Base-by-base conservation (phyloP, 805 yeast genomes). In the Ogataea wickerhamii region DNA sequence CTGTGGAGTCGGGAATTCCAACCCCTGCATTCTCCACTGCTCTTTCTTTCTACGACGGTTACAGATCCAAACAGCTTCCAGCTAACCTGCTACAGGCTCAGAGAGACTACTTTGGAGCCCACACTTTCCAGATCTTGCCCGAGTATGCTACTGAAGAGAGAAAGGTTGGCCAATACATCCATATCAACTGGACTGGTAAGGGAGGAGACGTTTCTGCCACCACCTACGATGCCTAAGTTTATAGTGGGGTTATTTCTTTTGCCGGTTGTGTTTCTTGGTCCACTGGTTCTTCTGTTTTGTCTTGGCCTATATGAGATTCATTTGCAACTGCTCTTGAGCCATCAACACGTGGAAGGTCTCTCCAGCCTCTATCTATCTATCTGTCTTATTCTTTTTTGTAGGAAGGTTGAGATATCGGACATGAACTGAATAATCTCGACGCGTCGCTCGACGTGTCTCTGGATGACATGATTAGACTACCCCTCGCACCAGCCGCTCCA, bases 101-200 rank as follows among this genome's bases (percentile, higher is more conserved):
- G 80, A 87, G 98, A 79, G 98, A 91, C 70, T 91, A 88, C 87
- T 91, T 91, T 62, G 98, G 98, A 73, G 98, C 98, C 52, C 98
- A 91, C 80, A 93, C 98, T 62, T 91, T 93, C 88, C 79, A 79
- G 68, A 94, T 93, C 50, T 74, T 88, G 64, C 95, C 95, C 56
- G 93, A 91, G 68, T 66, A 57, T 57, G 96, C 87, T 56, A 74
- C 77, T 62, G 87, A 71, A 37, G 69, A 69, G 63, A 76, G 85
- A 70, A 91, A 93, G 72, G 80, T 70, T 52, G 93, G 76, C 59
- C 71, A 78, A 53, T 80, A 82, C 74, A 83, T 91, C 68, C 98
- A 91, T 74, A 76, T 93, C 63, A 91, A 91, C 93, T 91, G 98
- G 98, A 91, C 98, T 53, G 98, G 98, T 68, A 81, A 80, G 61